Evolutionary conservation across 495 filamentous ascomycete species (phyloP).

Genomic region (Aspergillus sclerotiicarbonarius): DNA sequence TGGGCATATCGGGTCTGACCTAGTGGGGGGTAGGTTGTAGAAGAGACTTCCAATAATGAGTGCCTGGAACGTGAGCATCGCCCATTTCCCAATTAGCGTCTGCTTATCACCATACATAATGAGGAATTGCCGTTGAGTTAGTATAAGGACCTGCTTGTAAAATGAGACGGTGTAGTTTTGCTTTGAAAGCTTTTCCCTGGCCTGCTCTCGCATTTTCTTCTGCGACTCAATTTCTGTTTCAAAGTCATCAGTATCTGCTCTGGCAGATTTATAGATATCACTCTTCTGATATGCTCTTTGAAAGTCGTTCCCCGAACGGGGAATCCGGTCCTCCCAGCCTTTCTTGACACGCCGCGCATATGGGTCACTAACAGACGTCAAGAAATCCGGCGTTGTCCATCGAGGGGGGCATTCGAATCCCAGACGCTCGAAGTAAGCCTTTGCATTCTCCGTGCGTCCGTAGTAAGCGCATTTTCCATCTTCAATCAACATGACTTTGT

Average conservation of each 20-base stretch:
- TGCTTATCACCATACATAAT: conserved; percentile 63
- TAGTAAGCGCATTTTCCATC: conserved; percentile 66
- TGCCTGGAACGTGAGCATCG: conserved; percentile 66
- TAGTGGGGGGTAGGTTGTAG: conserved; percentile 63
- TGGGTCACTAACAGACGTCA: conserved; percentile 65
- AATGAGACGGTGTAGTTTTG: conserved; percentile 67
- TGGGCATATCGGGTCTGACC: conserved; percentile 18
- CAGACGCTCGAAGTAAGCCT: conserved; percentile 60
- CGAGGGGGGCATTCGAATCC: conserved; percentile 60
- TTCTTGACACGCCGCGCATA: conserved; percentile 57
- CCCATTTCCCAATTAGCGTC: conserved; percentile 51
- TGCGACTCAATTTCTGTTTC: conserved; percentile 49
- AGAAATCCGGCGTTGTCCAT: conserved; percentile 67
- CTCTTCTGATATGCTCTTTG: conserved; percentile 52
- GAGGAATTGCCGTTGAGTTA: conserved; percentile 64
- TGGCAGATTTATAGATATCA: conserved; percentile 29
- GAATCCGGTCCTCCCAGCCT: conserved; percentile 60
- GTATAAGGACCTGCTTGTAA: conserved; percentile 63
- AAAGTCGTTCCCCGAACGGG: conserved; percentile 59
- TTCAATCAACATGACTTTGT: conserved; percentile 69
- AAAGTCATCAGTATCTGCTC: conserved; percentile 49
- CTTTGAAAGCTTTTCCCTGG: conserved; percentile 45
- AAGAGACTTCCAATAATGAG: conserved; percentile 77
- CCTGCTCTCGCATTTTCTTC: conserved; percentile 44
- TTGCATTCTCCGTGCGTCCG: conserved; percentile 56